Conservation (phyloP, 2,329 filamentous ascomycete species). For the Allantophomopsis lycopodina region DNA sequence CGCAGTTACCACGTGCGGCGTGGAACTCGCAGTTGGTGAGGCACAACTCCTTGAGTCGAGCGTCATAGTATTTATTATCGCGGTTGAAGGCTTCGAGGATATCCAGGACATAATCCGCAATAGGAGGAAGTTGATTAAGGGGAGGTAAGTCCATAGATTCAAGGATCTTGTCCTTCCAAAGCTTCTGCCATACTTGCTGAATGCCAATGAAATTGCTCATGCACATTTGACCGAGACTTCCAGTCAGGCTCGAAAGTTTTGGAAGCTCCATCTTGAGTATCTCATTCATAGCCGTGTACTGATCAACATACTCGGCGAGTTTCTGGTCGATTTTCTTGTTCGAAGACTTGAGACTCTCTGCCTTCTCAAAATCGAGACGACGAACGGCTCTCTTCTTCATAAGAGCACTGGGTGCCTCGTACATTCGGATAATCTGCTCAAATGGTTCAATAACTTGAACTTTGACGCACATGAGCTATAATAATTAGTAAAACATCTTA, state of each 20-base stretch:
- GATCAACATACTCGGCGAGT: conserved; percentile 69
- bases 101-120: conserved; percentile 23
- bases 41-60: conserved; percentile 54
- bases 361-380: conserved; percentile 78
- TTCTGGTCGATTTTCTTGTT: conserved; percentile 84
- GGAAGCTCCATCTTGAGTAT: conserved; percentile 88
- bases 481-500: conserved; percentile 5
- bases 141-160: no score
- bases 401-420: conserved; percentile 71
- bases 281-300: conserved; percentile 76
- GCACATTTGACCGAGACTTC: conserved; percentile 71
- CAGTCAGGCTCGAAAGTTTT: conserved; percentile 67
- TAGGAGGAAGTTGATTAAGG: no score
- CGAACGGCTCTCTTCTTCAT: conserved; percentile 94
- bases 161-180: conserved; percentile 69
- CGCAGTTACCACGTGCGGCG: not conserved
- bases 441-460: conserved; percentile 80
- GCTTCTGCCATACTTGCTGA: conserved; percentile 69
- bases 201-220: conserved; percentile 74
- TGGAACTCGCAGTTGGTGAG: conserved; percentile 64
- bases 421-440: conserved; percentile 62
- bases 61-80: conserved; percentile 67
- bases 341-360: conserved; percentile 60
- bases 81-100: conserved; percentile 66
- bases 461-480: conserved; percentile 49